These are phyloP conservation scores for Teunomyces cretensis DNA, from an alignment of 805 yeast species.

Conservation along the genomic window DNA sequence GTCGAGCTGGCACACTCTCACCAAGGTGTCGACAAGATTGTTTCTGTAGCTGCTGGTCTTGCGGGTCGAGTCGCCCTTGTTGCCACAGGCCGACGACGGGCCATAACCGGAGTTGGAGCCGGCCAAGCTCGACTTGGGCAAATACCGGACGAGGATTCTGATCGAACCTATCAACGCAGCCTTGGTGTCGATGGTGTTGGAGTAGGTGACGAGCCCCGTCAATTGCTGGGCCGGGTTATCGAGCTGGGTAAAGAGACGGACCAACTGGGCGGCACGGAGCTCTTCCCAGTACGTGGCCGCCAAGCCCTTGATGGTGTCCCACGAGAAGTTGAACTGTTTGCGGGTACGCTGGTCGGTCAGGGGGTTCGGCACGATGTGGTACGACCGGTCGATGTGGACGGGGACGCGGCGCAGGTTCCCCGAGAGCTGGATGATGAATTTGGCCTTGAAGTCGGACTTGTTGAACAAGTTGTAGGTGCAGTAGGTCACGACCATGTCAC, in stretches of 20 bases:
- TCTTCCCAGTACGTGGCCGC: slow-evolving; percentile 53
- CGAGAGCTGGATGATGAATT: slow-evolving; percentile 34
- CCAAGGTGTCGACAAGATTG: slow-evolving; percentile 51
- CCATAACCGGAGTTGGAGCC: slow-evolving; percentile 45
- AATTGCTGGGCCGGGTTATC: slow-evolving; percentile 55
- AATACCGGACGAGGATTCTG: slow-evolving; percentile 39
- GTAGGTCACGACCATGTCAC: slow-evolving; percentile 47
- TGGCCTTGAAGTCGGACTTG: slow-evolving; percentile 72
- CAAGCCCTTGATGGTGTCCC: slow-evolving; percentile 15
- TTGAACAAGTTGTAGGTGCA: slow-evolving; percentile 75
- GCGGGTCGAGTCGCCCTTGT: slow-evolving; percentile 14
- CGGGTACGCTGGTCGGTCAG: neutral
- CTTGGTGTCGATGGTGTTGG: slow-evolving; percentile 32
- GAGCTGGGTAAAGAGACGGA: slow-evolving; percentile 53
- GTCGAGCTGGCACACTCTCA: slow-evolving; percentile 43
- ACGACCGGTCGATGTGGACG: slow-evolving; percentile 35
- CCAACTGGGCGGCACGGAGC: slow-evolving; percentile 54
- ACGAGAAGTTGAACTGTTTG: neutral
- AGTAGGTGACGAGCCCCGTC: slow-evolving; percentile 57
- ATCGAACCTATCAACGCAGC: slow-evolving; percentile 19
- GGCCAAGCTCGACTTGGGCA: slow-evolving; percentile 47
- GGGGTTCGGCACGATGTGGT: slow-evolving; percentile 23
- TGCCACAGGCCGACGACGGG: slow-evolving; percentile 29
- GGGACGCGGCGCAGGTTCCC: slow-evolving; percentile 13
- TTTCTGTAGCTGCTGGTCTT: slow-evolving; percentile 44